A percentile compares a stretch with the other conserved stretches of the same genome.
Evolutionary conservation across 2,329 filamentous ascomycete genomes (phyloP).

Genomic region (Cladosporium halotolerans): DNA sequence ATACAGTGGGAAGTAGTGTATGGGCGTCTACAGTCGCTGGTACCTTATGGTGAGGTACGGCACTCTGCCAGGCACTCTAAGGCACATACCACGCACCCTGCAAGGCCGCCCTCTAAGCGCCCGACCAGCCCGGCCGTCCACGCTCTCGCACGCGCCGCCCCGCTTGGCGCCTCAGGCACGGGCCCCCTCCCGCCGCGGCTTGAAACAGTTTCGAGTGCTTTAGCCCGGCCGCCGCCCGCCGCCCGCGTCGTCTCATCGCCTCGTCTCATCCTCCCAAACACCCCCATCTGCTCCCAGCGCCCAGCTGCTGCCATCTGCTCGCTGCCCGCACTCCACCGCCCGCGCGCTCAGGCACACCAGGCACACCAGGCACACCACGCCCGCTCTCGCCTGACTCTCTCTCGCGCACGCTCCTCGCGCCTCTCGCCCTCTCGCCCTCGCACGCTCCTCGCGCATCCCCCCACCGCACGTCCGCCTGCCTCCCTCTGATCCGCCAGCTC

Average conservation of each 20-base stretch:
- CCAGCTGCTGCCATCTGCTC: neutral
- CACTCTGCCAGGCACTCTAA: too few relatives aligned
- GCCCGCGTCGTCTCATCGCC: neutral
- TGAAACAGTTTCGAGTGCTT: neutral
- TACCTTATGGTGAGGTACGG: too few relatives aligned
- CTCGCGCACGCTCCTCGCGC: neutral
- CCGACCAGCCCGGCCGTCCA: too few relatives aligned
- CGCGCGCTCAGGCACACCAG: neutral
- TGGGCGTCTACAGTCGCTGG: neutral
- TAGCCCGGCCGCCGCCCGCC: neutral
- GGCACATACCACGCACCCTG: too few relatives aligned
- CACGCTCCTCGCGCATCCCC: neutral
- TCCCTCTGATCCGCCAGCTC: neutral
- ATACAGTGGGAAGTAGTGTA: neutral
- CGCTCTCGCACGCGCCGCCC: neutral
- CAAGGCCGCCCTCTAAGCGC: too few relatives aligned
- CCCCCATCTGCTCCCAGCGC: neutral
- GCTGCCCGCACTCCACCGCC: neutral
- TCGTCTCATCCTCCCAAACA: conserved; percentile 6
- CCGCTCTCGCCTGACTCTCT: neutral
- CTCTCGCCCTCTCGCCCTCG: neutral
- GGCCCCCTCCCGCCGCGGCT: neutral
- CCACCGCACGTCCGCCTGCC: conserved; percentile 5
- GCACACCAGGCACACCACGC: neutral
- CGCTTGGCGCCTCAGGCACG: neutral